phyloP scores from a whole-genome alignment of 2,329 filamentous ascomycete genomes.

The Emmonsia crescens region DNA sequence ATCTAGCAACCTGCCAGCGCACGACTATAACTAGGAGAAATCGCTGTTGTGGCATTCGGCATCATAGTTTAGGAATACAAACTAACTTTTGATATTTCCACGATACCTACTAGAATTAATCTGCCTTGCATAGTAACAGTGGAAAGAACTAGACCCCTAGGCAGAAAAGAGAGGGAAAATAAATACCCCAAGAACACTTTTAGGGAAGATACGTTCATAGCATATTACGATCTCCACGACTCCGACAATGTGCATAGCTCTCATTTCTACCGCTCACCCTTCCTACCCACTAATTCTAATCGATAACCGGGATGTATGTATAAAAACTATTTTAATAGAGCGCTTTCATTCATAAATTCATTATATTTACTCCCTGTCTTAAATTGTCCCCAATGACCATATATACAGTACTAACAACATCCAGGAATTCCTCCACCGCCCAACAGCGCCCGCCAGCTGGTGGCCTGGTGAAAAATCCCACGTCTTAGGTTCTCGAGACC shows the following conservation, averaged over 20 bases:
- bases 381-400: conserved; percentile 5
- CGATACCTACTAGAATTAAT: not conserved
- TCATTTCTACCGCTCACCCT: conserved; percentile 65
- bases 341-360: not conserved
- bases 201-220: not conserved
- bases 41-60: too few relatives aligned
- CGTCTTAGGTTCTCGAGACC: conserved; percentile 51
- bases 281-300: conserved; percentile 63
- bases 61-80: not conserved
- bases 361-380: not conserved
- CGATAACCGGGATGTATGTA: conserved; percentile 61
- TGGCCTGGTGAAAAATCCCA: conserved; percentile 46
- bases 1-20: not conserved
- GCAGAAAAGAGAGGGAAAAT: not conserved
- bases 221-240: not conserved
- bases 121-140: not conserved
- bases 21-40: too few relatives aligned
- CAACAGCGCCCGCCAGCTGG: conserved; percentile 49
- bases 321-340: not conserved
- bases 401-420: conserved; percentile 2
- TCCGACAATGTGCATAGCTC: conserved; percentile 59
- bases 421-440: conserved; percentile 52
- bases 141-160: not conserved
- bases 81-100: not conserved
- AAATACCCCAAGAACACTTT: not conserved